Conservation (phyloP, 1,284 basidiomycete species). For the Trametes polyzona region DNA sequence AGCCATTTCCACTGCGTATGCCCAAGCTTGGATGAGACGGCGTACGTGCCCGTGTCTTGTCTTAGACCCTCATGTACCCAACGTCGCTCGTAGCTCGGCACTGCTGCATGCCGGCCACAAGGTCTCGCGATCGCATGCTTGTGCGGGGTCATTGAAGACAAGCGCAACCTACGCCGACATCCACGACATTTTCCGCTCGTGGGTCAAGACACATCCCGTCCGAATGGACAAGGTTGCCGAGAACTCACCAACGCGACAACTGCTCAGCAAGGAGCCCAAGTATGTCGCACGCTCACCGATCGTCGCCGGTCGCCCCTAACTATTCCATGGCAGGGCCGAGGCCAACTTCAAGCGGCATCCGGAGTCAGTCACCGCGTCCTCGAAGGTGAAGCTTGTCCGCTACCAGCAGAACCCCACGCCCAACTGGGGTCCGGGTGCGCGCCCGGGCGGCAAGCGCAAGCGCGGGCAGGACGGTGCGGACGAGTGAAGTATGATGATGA, state of each 20-base stretch:
- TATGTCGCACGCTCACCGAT: conserved; percentile 40
- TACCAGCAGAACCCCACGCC: conserved; percentile 92
- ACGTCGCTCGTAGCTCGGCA: conserved; percentile 64
- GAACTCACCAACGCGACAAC: conserved; percentile 64
- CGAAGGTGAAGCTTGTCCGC: conserved; percentile 77
- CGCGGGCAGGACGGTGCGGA: conserved; percentile 44
- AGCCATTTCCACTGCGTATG: conserved; percentile 83
- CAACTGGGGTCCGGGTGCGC: conserved; percentile 91
- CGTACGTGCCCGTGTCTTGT: conserved; percentile 52
- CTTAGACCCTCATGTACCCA: background rate
- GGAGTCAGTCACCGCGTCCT: conserved; percentile 58
- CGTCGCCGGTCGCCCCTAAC: background rate
- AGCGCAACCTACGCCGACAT: conserved; percentile 75
- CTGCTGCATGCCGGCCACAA: conserved; percentile 85
- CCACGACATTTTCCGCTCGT: conserved; percentile 84
- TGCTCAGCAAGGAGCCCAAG: conserved; percentile 73
- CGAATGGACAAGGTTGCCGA: conserved; percentile 80
- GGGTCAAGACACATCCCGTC: conserved; percentile 84
- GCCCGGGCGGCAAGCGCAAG: conserved; percentile 56
- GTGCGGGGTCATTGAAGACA: conserved; percentile 91
- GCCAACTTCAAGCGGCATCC: conserved; percentile 81
- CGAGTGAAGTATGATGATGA: no score
- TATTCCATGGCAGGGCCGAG: conserved; percentile 47
- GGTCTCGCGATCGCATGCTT: conserved; percentile 90
- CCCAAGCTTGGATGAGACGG: conserved; percentile 76